These are phyloP conservation scores for Microsporum ferrugineum DNA, from an alignment of 2,329 filamentous ascomycete genomes.

Conservation along the genomic window DNA sequence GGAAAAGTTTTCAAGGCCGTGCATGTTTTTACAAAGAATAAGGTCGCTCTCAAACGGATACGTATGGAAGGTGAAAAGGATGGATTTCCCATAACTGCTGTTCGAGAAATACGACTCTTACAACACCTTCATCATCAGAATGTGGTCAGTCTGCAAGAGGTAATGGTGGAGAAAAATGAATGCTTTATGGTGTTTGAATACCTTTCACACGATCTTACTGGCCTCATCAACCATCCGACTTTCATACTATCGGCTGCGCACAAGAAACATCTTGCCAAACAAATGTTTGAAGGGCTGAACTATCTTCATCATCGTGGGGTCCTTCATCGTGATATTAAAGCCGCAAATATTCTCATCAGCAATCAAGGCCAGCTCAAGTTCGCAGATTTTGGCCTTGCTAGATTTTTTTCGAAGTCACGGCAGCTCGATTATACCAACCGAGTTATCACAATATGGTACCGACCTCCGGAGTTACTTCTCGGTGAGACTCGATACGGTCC, in stretches of 20 bases:
- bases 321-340: constrained; percentile 93
- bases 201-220: constrained; percentile 88
- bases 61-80: constrained; percentile 99
- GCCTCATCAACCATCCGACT: constrained; percentile 83
- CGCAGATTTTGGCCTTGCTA: constrained; percentile 88
- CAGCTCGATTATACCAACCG: constrained; percentile 96
- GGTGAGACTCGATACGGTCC: constrained; percentile 85
- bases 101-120: constrained; percentile 92
- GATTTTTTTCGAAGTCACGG: constrained; percentile 87
- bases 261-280: constrained; percentile 84
- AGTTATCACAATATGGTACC: constrained; percentile 98
- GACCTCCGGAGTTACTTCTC: constrained; percentile 77
- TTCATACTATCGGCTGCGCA: constrained; percentile 76
- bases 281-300: constrained; percentile 86
- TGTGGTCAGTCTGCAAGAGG: constrained; percentile 77
- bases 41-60: constrained; percentile 94
- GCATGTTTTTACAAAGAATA: constrained; percentile 60
- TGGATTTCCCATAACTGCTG: constrained; percentile 91
- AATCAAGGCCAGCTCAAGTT: constrained; percentile 80
- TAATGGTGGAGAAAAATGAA: constrained; percentile 98
- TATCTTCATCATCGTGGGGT: constrained; percentile 92
- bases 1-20: constrained; percentile 91
- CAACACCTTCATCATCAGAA: constrained; percentile 88
- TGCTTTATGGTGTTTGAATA: constrained; percentile 99
- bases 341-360: constrained; percentile 91